Conservation (phyloP, 352 stramenopile genomes). For the Pythium dissimile region DNA sequence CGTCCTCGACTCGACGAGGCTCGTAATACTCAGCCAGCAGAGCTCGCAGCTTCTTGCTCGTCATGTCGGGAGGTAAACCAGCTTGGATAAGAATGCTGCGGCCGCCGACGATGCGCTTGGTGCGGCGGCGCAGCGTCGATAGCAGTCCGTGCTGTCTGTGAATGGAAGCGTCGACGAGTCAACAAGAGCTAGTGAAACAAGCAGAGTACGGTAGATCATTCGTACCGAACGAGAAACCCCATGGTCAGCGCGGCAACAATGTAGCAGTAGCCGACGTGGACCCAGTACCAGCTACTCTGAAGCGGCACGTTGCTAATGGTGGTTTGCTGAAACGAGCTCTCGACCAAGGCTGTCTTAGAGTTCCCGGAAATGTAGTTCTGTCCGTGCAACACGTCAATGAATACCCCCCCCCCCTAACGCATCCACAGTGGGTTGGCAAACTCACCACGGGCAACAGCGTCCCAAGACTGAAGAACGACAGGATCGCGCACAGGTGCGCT, state of each 20-base stretch:
- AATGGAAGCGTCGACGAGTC: not conserved
- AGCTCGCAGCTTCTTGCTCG: slow-evolving; percentile 35
- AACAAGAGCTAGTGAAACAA: not conserved
- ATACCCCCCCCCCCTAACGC: not conserved
- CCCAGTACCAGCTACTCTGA: slow-evolving; percentile 76
- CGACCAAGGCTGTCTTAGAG: slow-evolving; percentile 25
- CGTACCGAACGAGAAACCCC: slow-evolving; percentile 33
- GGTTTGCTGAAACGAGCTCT: slow-evolving; percentile 63
- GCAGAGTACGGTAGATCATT: not conserved
- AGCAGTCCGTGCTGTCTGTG: slow-evolving; percentile 44
- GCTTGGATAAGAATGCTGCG: slow-evolving; percentile 70
- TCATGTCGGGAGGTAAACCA: slow-evolving; percentile 52
- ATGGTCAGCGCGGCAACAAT: slow-evolving; percentile 52
- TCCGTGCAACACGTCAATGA: not conserved
- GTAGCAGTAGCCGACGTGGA: slow-evolving; percentile 76
- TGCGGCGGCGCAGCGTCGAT: slow-evolving; percentile 42
- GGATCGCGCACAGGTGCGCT: slow-evolving; percentile 51
- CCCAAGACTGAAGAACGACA: slow-evolving; percentile 65
- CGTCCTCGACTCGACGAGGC: slow-evolving; percentile 44
- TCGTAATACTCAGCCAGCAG: slow-evolving; percentile 39
- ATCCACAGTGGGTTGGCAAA: not conserved
- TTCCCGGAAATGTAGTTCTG: slow-evolving; percentile 74
- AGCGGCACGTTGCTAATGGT: slow-evolving; percentile 84
- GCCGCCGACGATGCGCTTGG: slow-evolving; percentile 63
- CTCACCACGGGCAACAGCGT: slow-evolving; percentile 73